Evolutionary conservation across 129 eudicot genomes (phyloP).

Genomic region (Artemisia annua): DNA sequence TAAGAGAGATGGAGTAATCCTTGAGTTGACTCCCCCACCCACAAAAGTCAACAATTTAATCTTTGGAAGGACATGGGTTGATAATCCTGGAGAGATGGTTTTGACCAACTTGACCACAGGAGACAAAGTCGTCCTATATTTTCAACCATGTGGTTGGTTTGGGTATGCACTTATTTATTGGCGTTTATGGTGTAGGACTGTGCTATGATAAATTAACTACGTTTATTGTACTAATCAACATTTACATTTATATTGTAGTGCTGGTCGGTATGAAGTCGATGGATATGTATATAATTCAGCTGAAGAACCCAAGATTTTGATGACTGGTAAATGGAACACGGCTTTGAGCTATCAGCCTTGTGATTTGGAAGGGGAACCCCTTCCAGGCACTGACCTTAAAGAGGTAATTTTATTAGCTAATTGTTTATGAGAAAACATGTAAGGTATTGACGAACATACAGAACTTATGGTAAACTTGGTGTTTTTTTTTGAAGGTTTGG

Average conservation of each 20-base stretch:
- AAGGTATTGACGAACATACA: not conserved
- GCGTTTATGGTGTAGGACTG: slow-evolving; percentile 8
- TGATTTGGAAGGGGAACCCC: slow-evolving; percentile 92
- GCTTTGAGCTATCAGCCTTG: slow-evolving; percentile 90
- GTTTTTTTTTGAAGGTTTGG: slow-evolving; percentile 69
- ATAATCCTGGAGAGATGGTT: slow-evolving; percentile 95
- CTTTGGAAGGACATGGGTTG: slow-evolving; percentile 97
- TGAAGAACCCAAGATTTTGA: slow-evolving; percentile 93
- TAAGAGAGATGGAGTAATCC: slow-evolving; percentile 65
- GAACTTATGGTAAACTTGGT: not conserved
- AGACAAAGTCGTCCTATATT: slow-evolving; percentile 88
- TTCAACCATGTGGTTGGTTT: slow-evolving; percentile 99
- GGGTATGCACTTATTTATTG: slow-evolving; percentile 47
- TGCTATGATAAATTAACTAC: not conserved
- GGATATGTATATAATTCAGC: slow-evolving; percentile 85
- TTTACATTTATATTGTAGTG: slow-evolving; percentile 43
- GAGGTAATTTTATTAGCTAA: slow-evolving; percentile 46
- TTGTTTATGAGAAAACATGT: not conserved
- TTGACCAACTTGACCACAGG: slow-evolving; percentile 90
- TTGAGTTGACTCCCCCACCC: slow-evolving; percentile 95
- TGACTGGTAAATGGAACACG: slow-evolving; percentile 97
- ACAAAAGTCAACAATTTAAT: slow-evolving; percentile 86
- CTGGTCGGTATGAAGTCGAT: slow-evolving; percentile 95
- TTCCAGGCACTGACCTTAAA: slow-evolving; percentile 76
- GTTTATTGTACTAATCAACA: not conserved